These are phyloP conservation scores for Lathyrus tuberosus DNA, from an alignment of 306 rosid genomes.

Conservation along the genomic window DNA sequence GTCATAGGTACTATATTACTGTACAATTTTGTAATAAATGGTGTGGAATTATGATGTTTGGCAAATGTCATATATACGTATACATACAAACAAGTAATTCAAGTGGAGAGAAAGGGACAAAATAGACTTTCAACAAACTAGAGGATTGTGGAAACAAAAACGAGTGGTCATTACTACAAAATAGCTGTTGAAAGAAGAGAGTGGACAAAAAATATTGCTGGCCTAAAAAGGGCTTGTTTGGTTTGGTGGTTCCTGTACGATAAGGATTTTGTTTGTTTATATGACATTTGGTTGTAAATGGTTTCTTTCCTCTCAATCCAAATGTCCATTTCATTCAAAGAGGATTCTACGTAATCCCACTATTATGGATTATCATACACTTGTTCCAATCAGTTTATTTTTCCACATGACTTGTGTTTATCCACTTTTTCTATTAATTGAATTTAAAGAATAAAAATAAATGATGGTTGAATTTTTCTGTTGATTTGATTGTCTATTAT, in stretches of 20 bases:
- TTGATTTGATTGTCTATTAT: not conserved
- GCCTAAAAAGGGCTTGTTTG: conserved; percentile 44
- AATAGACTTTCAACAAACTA: conserved; percentile 9
- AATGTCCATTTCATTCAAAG: conserved; percentile 19
- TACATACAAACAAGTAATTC: not conserved
- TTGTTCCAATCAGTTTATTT: conserved; percentile 9
- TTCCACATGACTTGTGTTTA: not conserved
- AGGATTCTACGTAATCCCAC: conserved; percentile 18
- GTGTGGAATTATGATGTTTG: not conserved
- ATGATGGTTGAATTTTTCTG: conserved; percentile 3
- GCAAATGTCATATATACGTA: not conserved
- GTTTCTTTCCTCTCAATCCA: conserved; percentile 27
- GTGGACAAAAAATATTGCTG: conserved; percentile 37
- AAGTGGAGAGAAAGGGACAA: conserved; percentile 22
- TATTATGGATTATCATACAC: conserved; percentile 19
- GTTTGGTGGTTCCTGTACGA: conserved; percentile 46
- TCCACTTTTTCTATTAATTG: not conserved
- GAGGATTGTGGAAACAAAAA: conserved; percentile 28
- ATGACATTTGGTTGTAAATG: conserved; percentile 28
- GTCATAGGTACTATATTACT: not conserved
- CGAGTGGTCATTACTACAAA: conserved; percentile 26
- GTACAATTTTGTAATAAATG: not conserved
- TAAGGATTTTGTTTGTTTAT: conserved; percentile 35
- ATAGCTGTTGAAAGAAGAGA: conserved; percentile 10
- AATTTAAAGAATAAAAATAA: not conserved